These are phyloP conservation scores for Escallonia herrerae DNA, from an alignment of 129 eudicot species.

Conservation along the genomic window DNA sequence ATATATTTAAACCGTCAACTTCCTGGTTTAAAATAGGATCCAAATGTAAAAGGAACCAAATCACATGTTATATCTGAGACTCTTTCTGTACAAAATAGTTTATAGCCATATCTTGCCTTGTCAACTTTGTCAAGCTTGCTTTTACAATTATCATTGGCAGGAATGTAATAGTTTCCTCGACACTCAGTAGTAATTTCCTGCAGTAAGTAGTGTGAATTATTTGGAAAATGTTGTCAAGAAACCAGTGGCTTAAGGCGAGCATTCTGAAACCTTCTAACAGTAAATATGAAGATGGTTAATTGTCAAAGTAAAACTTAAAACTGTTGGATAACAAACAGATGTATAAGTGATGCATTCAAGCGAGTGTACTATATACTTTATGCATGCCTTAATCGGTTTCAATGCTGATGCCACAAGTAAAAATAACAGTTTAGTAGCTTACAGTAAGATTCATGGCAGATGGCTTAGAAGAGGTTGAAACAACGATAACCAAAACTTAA, in stretches of 20 bases:
- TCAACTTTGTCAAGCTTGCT: conserved; percentile 64
- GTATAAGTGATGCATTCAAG: too few species aligned
- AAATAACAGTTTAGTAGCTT: too few species aligned
- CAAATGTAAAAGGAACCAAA: conserved; percentile 7
- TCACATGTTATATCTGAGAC: not conserved
- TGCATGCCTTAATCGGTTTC: too few species aligned
- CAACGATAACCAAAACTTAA: too few species aligned
- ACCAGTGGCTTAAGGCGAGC: not conserved
- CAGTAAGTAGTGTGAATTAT: conserved; percentile 3
- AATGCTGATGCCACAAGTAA: too few species aligned
- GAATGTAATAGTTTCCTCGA: conserved; percentile 62
- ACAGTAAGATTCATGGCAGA: too few species aligned
- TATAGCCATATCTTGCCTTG: conserved; percentile 24
- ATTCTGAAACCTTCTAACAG: not conserved
- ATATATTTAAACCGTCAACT: conserved; percentile 57
- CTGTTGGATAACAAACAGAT: too few species aligned
- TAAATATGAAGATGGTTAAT: not conserved
- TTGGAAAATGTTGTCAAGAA: conserved; percentile 3
- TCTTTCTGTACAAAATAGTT: not conserved
- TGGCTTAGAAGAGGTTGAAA: too few species aligned
- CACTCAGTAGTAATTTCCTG: conserved; percentile 64
- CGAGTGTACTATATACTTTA: too few species aligned
- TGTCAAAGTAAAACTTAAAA: too few species aligned
- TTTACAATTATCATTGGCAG: conserved; percentile 41
- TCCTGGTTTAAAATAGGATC: conserved; percentile 27